A percentile compares a stretch with the other conserved stretches of the same genome.
Evolutionary conservation across 768 basidiomycete species (phyloP).

Genomic region (Coprinellus micaceus): DNA sequence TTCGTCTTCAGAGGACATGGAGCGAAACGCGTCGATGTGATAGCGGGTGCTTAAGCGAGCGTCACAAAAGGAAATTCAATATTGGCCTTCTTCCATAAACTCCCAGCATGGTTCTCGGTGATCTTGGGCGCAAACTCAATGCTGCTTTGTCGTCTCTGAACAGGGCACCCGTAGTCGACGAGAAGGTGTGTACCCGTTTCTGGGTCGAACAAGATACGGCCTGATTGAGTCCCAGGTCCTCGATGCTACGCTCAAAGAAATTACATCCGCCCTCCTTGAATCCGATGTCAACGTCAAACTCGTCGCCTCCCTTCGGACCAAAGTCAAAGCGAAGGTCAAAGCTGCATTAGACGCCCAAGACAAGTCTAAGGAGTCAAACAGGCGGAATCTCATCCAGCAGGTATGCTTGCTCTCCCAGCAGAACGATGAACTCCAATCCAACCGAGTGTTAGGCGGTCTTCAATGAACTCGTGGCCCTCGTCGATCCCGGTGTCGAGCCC

Average conservation of each 20-base stretch:
- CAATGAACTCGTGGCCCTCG: slow-evolving; percentile 91
- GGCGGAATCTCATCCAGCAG: slow-evolving; percentile 90
- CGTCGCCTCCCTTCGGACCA: slow-evolving; percentile 79
- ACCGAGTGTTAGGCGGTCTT: slow-evolving; percentile 71
- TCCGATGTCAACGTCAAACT: slow-evolving; percentile 98
- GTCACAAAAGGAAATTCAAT: slow-evolving; percentile 1
- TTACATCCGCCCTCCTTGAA: slow-evolving; percentile 89
- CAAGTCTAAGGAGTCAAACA: slow-evolving; percentile 80
- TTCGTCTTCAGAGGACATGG: slow-evolving; percentile 51
- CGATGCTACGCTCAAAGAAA: slow-evolving; percentile 91
- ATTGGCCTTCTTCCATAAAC: slow-evolving; percentile 10
- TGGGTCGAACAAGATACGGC: not conserved
- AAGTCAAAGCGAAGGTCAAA: slow-evolving; percentile 89
- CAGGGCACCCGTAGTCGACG: slow-evolving; percentile 83
- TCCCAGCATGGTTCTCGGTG: slow-evolving; percentile 85
- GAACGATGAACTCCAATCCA: not conserved
- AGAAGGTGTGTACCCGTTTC: slow-evolving; percentile 56
- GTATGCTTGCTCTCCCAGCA: slow-evolving; percentile 33
- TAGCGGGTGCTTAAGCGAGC: slow-evolving; percentile 2
- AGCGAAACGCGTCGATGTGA: not conserved
- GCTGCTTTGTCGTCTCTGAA: slow-evolving; percentile 88
- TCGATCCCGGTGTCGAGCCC: slow-evolving; percentile 93
- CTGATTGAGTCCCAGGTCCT: slow-evolving; percentile 58
- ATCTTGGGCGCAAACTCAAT: slow-evolving; percentile 92
- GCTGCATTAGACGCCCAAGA: slow-evolving; percentile 63